Evolutionary conservation across 2,329 filamentous ascomycete genomes (phyloP).

Genomic region (Aspergillus glaucus): DNA sequence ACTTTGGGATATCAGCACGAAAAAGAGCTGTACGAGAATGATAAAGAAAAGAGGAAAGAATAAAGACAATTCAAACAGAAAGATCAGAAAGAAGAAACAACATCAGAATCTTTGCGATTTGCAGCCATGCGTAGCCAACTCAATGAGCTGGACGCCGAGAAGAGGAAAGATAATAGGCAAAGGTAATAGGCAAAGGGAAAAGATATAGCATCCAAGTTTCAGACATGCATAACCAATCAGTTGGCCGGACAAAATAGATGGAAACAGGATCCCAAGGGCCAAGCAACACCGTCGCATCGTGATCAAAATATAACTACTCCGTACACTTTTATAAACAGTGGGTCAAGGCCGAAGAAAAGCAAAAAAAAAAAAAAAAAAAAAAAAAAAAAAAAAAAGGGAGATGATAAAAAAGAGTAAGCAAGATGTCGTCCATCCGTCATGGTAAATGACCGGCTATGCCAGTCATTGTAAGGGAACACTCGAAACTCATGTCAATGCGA

Average conservation of each 20-base stretch:
- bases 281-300: neutral
- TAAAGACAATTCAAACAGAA: conserved; percentile 9
- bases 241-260: neutral
- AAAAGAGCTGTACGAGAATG: conserved; percentile 5
- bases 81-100: conserved; percentile 10
- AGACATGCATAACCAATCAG: conserved; percentile 1
- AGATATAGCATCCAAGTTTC: conserved; percentile 3
- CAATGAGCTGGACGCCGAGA: neutral
- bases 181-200: neutral
- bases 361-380: conserved; percentile 2
- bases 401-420: conserved; percentile 7
- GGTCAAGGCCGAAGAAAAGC: conserved; percentile 4
- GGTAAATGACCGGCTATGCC: conserved; percentile 11
- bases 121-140: neutral
- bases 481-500: conserved; percentile 13
- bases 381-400: conserved; percentile 4
- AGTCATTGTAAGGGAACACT: conserved; percentile 12
- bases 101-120: conserved; percentile 19
- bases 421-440: conserved; percentile 9
- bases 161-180: neutral
- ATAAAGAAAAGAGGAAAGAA: conserved; percentile 9
- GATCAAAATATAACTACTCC: neutral
- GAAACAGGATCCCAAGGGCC: conserved; percentile 1
- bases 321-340: conserved; percentile 3
- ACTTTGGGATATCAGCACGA: conserved; percentile 10